Percentiles rank a stretch among this genome's conserved stretches.
Evolutionary conservation across 257 asterid species (phyloP).

Genomic region (Jacaranda mimosifolia): DNA sequence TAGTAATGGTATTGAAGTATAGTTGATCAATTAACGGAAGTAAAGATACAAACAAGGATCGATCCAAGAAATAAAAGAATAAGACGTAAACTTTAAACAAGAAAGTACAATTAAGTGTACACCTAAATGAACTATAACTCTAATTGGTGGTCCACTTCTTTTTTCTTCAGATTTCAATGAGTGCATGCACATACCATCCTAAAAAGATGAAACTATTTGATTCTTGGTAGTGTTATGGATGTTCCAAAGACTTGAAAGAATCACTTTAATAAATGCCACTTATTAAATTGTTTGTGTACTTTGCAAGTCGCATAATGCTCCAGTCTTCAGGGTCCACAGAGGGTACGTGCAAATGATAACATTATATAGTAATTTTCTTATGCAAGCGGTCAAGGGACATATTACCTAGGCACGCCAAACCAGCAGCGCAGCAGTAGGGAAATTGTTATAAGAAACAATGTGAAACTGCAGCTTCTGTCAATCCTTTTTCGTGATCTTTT

Average conservation of each 20-base stretch:
- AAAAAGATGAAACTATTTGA: too few species aligned
- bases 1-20: too few species aligned
- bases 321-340: too few species aligned
- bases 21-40: too few species aligned
- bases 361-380: background rate
- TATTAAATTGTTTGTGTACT: background rate
- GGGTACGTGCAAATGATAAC: background rate
- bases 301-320: background rate
- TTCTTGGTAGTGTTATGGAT: background rate
- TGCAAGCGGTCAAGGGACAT: background rate
- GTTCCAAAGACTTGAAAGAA: background rate
- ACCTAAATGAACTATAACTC: background rate
- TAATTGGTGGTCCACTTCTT: too few species aligned
- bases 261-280: background rate
- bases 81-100: background rate
- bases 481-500: too few species aligned
- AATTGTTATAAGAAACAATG: too few species aligned
- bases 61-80: too few species aligned
- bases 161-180: too few species aligned
- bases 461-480: too few species aligned
- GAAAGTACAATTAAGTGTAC: background rate
- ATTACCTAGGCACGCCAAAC: conserved; percentile 84
- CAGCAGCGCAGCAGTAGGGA: conserved; percentile 79
- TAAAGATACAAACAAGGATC: too few species aligned
- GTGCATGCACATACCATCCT: too few species aligned